A percentile compares a stretch with the other conserved stretches of the same genome.
Evolutionary conservation across 73 alveolate genomes (phyloP).

Genomic region (Breviolum minutum): DNA sequence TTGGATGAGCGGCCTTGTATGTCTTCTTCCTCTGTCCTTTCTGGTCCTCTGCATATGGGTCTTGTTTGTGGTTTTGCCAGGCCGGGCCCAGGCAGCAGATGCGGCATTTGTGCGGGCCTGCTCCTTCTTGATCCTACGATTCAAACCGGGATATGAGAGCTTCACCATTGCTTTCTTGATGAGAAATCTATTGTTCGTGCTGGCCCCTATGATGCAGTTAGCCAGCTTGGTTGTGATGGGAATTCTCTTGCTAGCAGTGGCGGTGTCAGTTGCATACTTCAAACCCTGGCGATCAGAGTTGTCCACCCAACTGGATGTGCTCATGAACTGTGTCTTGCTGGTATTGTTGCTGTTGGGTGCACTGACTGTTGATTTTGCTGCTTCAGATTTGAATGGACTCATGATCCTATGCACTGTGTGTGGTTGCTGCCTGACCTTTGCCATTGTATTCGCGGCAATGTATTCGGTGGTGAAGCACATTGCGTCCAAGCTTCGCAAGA

Average conservation of each 20-base stretch:
- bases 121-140: background rate
- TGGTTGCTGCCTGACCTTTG: background rate
- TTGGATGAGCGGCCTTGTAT: slow-evolving; percentile 4
- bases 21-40: slow-evolving; percentile 17
- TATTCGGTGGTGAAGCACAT: background rate
- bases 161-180: slow-evolving; percentile 8
- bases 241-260: background rate
- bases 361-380: background rate
- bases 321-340: background rate
- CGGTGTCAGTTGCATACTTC: background rate
- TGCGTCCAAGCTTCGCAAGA: slow-evolving; percentile 47
- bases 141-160: too few species aligned
- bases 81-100: background rate
- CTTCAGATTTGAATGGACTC: background rate
- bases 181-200: background rate
- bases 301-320: background rate
- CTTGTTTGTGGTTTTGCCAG: slow-evolving; percentile 9
- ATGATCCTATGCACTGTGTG: slow-evolving; percentile 17
- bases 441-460: background rate
- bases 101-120: slow-evolving; percentile 17
- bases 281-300: background rate
- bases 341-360: background rate
- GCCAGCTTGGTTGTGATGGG: slow-evolving; percentile 1
- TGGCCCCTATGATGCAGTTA: background rate
- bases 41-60: slow-evolving; percentile 20